phyloP scores from a whole-genome alignment of 768 basidiomycete genomes.

The Porpolomopsis calyptriformis region DNA sequence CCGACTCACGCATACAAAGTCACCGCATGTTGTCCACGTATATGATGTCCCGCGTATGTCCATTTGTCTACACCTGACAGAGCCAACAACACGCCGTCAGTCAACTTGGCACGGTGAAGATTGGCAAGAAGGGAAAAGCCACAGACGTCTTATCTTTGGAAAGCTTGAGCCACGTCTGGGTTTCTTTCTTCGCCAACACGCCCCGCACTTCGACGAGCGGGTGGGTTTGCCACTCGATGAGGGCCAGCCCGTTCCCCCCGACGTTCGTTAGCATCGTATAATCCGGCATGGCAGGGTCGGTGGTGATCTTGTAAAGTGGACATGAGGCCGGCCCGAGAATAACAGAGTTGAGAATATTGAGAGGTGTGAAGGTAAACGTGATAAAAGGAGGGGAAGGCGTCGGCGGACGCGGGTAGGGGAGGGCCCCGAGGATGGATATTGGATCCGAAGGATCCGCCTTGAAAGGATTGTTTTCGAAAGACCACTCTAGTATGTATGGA shows the following conservation, averaged over 20 bases:
- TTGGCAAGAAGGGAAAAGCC: neutral
- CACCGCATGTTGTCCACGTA: slow-evolving; percentile 45
- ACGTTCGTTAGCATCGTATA: slow-evolving; percentile 45
- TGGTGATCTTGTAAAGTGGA: slow-evolving; percentile 38
- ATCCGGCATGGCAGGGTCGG: slow-evolving; percentile 38
- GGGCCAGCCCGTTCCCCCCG: slow-evolving; percentile 36
- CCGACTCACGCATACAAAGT: slow-evolving; percentile 46
- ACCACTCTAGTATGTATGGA: slow-evolving; percentile 25
- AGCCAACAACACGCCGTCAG: slow-evolving; percentile 2
- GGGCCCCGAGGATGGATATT: slow-evolving; percentile 49
- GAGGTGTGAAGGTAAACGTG: slow-evolving; percentile 39
- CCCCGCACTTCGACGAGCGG: slow-evolving; percentile 45
- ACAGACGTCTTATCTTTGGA: slow-evolving; percentile 28
- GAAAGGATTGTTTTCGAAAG: slow-evolving; percentile 23
- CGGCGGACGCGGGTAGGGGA: slow-evolving; percentile 38
- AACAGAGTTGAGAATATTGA: slow-evolving; percentile 44
- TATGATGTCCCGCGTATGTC: slow-evolving; percentile 38
- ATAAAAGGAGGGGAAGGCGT: slow-evolving; percentile 22
- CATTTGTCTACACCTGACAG: slow-evolving; percentile 39
- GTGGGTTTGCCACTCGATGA: slow-evolving; percentile 47
- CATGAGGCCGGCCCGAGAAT: slow-evolving; percentile 43
- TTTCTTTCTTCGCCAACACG: slow-evolving; percentile 36
- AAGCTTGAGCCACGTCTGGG: slow-evolving; percentile 45
- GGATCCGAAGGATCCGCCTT: slow-evolving; percentile 12
- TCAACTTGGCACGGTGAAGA: neutral